Conservation (phyloP, 2,329 filamentous ascomycete genomes). For the Cladophialophora psammophila region DNA sequence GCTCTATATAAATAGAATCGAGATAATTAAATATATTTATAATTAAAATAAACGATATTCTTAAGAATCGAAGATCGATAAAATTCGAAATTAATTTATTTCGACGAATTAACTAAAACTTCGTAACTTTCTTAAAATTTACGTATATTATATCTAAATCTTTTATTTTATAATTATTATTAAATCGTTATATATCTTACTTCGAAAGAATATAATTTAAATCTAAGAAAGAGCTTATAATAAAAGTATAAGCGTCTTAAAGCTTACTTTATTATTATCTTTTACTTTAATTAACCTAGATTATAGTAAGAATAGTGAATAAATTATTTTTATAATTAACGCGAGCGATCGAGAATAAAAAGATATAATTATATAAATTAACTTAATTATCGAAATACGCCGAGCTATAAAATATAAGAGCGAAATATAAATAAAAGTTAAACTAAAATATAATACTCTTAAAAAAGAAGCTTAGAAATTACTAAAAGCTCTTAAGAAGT, state of each 20-base stretch:
- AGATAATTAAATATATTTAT: neutral
- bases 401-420: neutral
- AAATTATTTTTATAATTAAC: neutral
- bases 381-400: neutral
- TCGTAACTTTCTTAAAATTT: too few species aligned
- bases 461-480: neutral
- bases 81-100: neutral
- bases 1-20: neutral
- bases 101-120: too few species aligned
- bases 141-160: too few species aligned
- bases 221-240: neutral
- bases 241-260: constrained; percentile 2
- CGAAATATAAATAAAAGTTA: neutral
- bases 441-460: neutral
- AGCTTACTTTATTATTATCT: neutral
- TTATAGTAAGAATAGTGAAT: neutral
- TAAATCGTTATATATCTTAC: too few species aligned
- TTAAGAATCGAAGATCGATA: neutral
- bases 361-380: neutral
- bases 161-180: too few species aligned
- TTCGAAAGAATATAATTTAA: neutral
- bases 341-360: neutral
- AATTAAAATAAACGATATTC: neutral
- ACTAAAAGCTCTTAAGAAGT: constrained; percentile 8
- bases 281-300: neutral